Conservation (phyloP, 352 stramenopile genomes). For the Pythium plurisporium region DNA sequence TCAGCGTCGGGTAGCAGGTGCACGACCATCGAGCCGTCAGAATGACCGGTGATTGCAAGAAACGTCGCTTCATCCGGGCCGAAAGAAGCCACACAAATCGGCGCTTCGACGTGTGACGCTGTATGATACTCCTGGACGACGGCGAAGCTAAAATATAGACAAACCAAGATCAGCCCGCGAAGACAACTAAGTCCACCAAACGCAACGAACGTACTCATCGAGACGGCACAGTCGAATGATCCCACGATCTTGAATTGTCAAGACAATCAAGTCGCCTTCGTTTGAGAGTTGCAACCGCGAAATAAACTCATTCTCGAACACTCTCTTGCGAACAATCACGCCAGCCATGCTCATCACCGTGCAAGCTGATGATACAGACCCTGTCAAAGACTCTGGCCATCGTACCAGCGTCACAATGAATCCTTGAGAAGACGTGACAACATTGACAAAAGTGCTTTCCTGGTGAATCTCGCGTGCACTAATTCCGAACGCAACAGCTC, state of each 20-base stretch:
- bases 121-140: conserved; percentile 66
- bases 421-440: conserved; percentile 45
- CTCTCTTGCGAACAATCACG: conserved; percentile 41
- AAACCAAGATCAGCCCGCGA: neutral
- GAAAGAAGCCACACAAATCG: conserved; percentile 59
- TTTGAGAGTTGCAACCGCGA: conserved; percentile 47
- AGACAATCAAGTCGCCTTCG: conserved; percentile 70
- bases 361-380: conserved; percentile 34
- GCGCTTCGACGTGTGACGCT: conserved; percentile 20
- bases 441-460: conserved; percentile 8
- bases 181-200: neutral
- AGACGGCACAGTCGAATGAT: conserved; percentile 66
- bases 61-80: conserved; percentile 78
- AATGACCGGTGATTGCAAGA: conserved; percentile 57
- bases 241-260: conserved; percentile 37
- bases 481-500: conserved; percentile 58
- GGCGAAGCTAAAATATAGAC: conserved; percentile 8
- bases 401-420: conserved; percentile 39
- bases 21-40: conserved; percentile 69
- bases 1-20: conserved; percentile 80
- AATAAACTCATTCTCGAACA: conserved; percentile 44
- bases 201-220: conserved; percentile 54
- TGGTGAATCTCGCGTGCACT: conserved; percentile 3
- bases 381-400: neutral
- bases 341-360: conserved; percentile 71